Percentiles rank a stretch among this genome's conserved stretches.
phyloP scores from a whole-genome alignment of 352 stramenopile genomes.

The Phytophthora macrochlamydospora region DNA sequence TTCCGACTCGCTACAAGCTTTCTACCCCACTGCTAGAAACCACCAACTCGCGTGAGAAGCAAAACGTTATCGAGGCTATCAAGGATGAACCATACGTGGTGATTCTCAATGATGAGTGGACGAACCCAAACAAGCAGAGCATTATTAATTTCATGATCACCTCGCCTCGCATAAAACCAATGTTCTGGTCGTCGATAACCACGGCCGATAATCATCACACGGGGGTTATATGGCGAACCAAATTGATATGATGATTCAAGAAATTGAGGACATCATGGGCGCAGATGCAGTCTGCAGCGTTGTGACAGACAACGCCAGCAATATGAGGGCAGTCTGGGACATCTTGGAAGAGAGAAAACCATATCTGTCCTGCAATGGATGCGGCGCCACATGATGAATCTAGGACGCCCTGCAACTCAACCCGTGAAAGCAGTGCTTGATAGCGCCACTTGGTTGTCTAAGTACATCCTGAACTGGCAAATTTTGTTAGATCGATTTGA shows the following conservation, averaged over 20 bases:
- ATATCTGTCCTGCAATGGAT: conserved; percentile 3
- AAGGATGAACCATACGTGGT: background rate
- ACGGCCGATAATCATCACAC: conserved; percentile 6
- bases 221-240: conserved; percentile 3
- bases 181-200: conserved; percentile 16
- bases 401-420: conserved; percentile 5
- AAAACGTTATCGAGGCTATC: background rate
- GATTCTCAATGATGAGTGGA: conserved; percentile 13
- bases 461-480: conserved; percentile 9
- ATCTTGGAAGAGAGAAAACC: background rate
- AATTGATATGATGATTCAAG: background rate
- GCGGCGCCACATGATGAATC: conserved; percentile 8
- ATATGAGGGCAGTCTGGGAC: conserved; percentile 11
- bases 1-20: background rate
- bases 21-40: background rate
- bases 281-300: background rate
- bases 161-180: conserved; percentile 6
- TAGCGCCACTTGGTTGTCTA: conserved; percentile 1
- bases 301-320: conserved; percentile 7
- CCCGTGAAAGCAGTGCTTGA: background rate
- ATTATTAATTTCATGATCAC: conserved; percentile 18
- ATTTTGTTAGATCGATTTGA: conserved; percentile 11
- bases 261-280: conserved; percentile 2
- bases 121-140: conserved; percentile 23
- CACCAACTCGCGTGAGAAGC: background rate